Percentiles rank a stretch among this genome's conserved stretches.
These are phyloP conservation scores for Trichoderma sp. DNA, from an alignment of 2,329 filamentous ascomycete species.

Conservation along the genomic window DNA sequence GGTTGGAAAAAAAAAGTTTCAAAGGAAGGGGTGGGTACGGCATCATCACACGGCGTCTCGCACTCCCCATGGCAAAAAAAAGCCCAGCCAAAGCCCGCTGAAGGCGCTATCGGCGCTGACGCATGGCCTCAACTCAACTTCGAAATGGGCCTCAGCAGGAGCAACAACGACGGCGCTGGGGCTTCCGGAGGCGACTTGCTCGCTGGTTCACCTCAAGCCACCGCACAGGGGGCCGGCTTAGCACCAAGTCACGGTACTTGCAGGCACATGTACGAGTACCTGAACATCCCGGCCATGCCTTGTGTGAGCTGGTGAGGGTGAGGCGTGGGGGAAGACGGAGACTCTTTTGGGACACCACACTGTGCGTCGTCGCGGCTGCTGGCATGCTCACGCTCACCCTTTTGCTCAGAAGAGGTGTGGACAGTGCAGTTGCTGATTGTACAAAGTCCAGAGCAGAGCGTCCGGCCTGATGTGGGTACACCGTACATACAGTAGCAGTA, in stretches of 20 bases:
- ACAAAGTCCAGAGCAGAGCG: neutral
- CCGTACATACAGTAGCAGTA: too few relatives aligned
- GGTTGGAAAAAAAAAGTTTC: neutral
- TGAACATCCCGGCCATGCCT: neutral
- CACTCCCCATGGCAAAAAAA: neutral
- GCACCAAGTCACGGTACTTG: constrained; percentile 3
- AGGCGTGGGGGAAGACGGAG: constrained; percentile 4
- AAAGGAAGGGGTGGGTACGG: constrained; percentile 10
- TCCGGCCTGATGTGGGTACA: neutral
- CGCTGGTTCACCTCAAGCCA: constrained; percentile 11
- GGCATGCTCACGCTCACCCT: constrained; percentile 7
- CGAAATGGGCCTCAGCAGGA: neutral
- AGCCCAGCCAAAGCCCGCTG: neutral
- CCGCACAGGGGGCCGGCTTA: constrained; percentile 6
- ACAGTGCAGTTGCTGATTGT: neutral
- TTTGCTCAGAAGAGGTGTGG: neutral
- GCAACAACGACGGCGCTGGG: constrained; percentile 11
- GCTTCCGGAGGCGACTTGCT: constrained; percentile 8
- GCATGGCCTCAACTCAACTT: constrained; percentile 1
- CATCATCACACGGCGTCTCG: neutral
- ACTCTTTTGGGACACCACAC: constrained; percentile 13
- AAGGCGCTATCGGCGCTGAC: constrained; percentile 15
- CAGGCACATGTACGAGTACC: neutral
- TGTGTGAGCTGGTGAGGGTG: neutral
- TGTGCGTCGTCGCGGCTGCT: constrained; percentile 14